phyloP scores from a whole-genome alignment of 176 grass and related monocot genomes.

The Zoysia pacifica region DNA sequence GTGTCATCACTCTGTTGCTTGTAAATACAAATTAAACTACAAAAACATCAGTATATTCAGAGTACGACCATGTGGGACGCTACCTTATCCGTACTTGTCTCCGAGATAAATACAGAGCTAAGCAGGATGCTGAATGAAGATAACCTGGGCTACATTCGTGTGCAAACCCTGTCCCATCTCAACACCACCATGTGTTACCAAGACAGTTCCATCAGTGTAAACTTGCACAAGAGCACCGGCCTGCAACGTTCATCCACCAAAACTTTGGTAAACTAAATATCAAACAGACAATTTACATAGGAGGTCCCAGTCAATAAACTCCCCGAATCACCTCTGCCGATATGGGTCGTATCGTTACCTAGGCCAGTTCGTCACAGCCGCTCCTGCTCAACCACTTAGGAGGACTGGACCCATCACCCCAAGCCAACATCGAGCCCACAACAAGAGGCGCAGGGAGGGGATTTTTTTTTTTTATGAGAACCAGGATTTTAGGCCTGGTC shows the following conservation, averaged over 20 bases:
- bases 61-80: conserved; percentile 10
- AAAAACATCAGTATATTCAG: background rate
- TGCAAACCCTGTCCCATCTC: conserved; percentile 99
- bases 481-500: too few species aligned
- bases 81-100: conserved; percentile 98
- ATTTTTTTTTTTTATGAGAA: too few species aligned
- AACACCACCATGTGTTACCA: conserved; percentile 98
- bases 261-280: conserved; percentile 26
- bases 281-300: too few species aligned
- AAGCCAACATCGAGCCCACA: too few species aligned
- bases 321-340: too few species aligned
- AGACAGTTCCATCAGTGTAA: conserved; percentile 92
- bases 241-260: conserved; percentile 48
- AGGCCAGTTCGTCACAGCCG: too few species aligned
- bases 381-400: too few species aligned
- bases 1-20: background rate
- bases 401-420: too few species aligned
- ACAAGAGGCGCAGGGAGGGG: too few species aligned
- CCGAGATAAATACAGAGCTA: conserved; percentile 92
- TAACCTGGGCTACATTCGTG: conserved; percentile 93
- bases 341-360: too few species aligned
- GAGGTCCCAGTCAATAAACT: too few species aligned
- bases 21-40: background rate
- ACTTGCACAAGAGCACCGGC: conserved; percentile 96
- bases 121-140: conserved; percentile 82